phyloP scores from a whole-genome alignment of 1,139 yeast genomes.

The Blastobotrys indianensis region DNA sequence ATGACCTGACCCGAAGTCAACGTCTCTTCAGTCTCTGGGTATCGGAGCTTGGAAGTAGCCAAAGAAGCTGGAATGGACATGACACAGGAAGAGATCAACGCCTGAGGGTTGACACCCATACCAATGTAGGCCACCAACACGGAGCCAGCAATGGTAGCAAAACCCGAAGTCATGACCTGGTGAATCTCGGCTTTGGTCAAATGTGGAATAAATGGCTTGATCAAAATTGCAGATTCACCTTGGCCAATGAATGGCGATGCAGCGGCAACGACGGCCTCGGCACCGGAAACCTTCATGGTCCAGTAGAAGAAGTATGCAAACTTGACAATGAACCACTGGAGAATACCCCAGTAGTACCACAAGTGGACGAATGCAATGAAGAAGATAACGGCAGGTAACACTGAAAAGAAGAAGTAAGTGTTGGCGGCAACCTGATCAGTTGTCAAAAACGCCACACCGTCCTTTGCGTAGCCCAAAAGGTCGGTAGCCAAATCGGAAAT shows the following conservation, averaged over 20 bases:
- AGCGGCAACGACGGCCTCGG: constrained; percentile 64
- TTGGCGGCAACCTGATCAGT: constrained; percentile 37
- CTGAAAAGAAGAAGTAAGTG: constrained; percentile 53
- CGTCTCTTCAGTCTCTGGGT: constrained; percentile 57
- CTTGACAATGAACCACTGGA: constrained; percentile 59
- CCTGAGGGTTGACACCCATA: constrained; percentile 59
- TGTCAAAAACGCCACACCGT: constrained; percentile 59
- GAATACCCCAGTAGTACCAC: constrained; percentile 53
- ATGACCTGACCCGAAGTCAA: constrained; percentile 47
- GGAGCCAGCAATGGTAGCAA: constrained; percentile 63
- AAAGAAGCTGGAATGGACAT: constrained; percentile 67
- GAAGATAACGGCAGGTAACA: constrained; percentile 58
- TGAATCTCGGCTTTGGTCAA: constrained; percentile 60
- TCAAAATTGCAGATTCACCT: constrained; percentile 61
- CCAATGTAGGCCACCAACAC: constrained; percentile 62
- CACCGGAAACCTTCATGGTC: constrained; percentile 57
- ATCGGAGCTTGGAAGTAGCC: constrained; percentile 57
- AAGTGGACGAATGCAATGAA: constrained; percentile 61
- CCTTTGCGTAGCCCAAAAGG: constrained; percentile 54
- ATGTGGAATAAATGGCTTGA: constrained; percentile 57
- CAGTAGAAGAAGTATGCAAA: constrained; percentile 58
- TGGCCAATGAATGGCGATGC: constrained; percentile 67
- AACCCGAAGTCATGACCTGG: constrained; percentile 62
- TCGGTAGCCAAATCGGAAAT: constrained; percentile 55
- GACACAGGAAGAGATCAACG: constrained; percentile 60